phyloP scores from a whole-genome alignment of 345 rosid genomes.

The Psidium guajava region DNA sequence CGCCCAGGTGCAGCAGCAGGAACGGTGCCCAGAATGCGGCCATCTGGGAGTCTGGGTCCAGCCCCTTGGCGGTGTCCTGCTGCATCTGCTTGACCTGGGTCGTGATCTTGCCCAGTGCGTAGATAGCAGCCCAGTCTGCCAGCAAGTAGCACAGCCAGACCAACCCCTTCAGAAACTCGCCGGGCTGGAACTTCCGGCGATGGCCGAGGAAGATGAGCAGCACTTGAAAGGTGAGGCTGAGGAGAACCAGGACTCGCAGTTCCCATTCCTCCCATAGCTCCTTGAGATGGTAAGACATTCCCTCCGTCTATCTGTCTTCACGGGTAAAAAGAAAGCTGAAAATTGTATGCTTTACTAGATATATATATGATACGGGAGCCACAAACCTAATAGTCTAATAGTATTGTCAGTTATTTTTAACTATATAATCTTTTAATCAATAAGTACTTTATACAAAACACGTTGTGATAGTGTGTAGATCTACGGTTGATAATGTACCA shows the following conservation, averaged over 20 bases:
- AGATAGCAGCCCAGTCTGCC: fast-evolving
- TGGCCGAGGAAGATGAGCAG: neutral
- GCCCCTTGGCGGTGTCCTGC: fast-evolving
- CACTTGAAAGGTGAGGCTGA: neutral
- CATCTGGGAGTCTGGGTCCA: neutral
- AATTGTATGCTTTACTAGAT: neutral
- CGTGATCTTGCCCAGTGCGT: neutral
- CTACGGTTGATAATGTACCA: too few relatives aligned
- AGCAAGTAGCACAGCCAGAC: neutral
- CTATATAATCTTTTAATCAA: too few relatives aligned
- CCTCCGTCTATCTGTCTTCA: neutral
- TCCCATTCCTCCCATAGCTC: neutral
- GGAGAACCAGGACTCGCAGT: neutral
- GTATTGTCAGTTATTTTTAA: too few relatives aligned
- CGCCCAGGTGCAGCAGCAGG: neutral
- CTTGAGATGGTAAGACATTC: neutral
- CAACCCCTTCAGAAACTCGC: neutral
- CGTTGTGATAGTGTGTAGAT: too few relatives aligned
- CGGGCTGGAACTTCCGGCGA: neutral
- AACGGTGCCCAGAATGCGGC: neutral
- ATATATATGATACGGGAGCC: too few relatives aligned
- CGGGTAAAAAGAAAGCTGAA: neutral
- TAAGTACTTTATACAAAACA: too few relatives aligned
- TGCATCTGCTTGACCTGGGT: neutral
- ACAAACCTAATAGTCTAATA: too few relatives aligned